Evolutionary conservation across 2,329 filamentous ascomycete genomes (phyloP), one percentile per base, ranked within the genome.

Genomic region (Colletotrichum endophyticum): DNA sequence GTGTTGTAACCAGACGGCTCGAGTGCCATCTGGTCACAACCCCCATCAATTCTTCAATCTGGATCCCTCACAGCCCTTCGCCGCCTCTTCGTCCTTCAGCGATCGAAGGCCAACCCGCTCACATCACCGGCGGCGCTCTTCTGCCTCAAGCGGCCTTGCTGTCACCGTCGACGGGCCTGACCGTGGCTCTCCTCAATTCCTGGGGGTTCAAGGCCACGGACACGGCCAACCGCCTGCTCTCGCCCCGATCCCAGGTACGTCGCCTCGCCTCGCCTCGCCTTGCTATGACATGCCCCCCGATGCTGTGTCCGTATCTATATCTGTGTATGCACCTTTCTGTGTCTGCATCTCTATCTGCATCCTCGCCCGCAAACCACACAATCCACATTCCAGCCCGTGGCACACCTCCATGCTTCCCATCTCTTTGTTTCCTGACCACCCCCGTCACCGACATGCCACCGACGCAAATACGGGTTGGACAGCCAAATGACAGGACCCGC

Each of bases 221-320:
- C 84, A 84, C 80, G 80, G 84, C 83, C 84, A 84, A 77, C 84
- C 84, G 77, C 80, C 82, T 75, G 81, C 82, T 76, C 86, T 92
- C 70, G 89, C 90, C 77, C 88, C 91, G 39, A 89, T 92, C 80
- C 88, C 89, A 81, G 91, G 90, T 90, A 90, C 82, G 89, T 88
- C 74, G 39, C 44, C 22, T 56, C 8, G 32, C 28, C 28, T 32
- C 28, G 9, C n/a, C 32, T 34, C 32, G 12, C 15, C n/a, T 32
- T 61, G 25, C 25, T 19, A 53, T 53, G 44, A 13, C 25, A 28
- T 28, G 15, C 30, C 27, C 57, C 28, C 36, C 39, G 32, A 22
- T 63, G 39, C 57, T 61, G 32, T 73, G n/a, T 63, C 64, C 39
- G 27, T 32, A 72, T 28, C 56, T 59, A 25, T 59, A 59, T 59